Base-by-base conservation (phyloP, 148 eudicot genomes). In the Silene latifolia region DNA sequence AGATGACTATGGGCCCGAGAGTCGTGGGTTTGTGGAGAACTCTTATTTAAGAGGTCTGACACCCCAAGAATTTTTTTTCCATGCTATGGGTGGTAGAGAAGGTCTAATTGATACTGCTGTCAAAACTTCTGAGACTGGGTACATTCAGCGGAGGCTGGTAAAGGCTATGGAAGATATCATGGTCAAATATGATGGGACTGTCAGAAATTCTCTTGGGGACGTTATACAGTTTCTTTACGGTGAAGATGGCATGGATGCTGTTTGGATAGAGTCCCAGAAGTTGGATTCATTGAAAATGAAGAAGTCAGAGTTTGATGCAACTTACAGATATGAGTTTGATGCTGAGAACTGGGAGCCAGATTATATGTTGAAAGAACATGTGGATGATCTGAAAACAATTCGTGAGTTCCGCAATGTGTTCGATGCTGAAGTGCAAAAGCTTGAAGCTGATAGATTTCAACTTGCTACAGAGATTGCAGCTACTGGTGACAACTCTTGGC, bases 61-160 rank as follows among this genome's bases (percentile, higher is more conserved):
- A 58, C 99, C 99, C 5, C 98, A 96, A 68, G 99, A 95, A 78
- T 95, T 95, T 90, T 95, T 95, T 81, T 95, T 95, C 74, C 98
- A 95, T 82, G 99, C 99, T 57, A 95, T 95, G 99, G 99, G 99
- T 76, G 98, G 99, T 87, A 88, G 99, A 75, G 99, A 95, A 89
- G 99, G 99, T 86, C 81, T 95, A 42, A 95, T 95, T 72, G 99
- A 95, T 81, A 95, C 99, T 69, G 97, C 99, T 24, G 99, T 95
- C 67, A 95, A 95, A 84, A 95, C 99, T 67, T 95, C 99, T 69
- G 99, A 95, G 85, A 95, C 99, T 80, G 99, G 99, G n/a, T 95
- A 95, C 77, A 92, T 95, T 74, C 99, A 95, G 83, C 82, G 99
- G 80, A 92, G 99, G 39, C 80, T 92, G 64, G 99, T 95, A 71